These are phyloP conservation scores for Calonectria crousiana DNA, from an alignment of 2,329 filamentous ascomycete genomes.

Conservation along the genomic window DNA sequence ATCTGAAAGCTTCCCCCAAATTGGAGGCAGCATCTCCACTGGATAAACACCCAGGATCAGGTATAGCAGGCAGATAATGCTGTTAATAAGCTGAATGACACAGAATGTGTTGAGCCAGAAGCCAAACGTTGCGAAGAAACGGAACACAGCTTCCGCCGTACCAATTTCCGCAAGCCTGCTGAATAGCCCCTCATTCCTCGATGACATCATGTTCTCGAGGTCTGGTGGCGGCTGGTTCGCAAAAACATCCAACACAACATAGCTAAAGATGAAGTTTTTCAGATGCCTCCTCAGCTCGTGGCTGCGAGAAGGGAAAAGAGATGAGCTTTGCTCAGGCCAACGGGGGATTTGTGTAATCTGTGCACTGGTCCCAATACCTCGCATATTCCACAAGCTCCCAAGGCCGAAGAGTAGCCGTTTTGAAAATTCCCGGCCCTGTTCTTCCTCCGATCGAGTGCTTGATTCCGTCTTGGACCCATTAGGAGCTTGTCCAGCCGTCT, in stretches of 20 bases:
- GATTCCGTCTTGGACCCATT: too few relatives aligned
- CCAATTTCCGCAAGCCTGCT: constrained; percentile 14
- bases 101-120: constrained; percentile 39
- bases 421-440: neutral
- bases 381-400: constrained; percentile 33
- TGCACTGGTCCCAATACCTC: constrained; percentile 26
- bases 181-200: constrained; percentile 21
- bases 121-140: constrained; percentile 26
- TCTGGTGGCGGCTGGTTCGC: constrained; percentile 27
- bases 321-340: constrained; percentile 5
- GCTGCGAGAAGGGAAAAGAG: constrained; percentile 17
- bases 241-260: constrained; percentile 32
- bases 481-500: neutral
- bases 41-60: constrained; percentile 20
- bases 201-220: constrained; percentile 27
- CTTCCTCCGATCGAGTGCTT: neutral
- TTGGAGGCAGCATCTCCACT: constrained; percentile 31
- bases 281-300: constrained; percentile 24
- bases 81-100: constrained; percentile 36
- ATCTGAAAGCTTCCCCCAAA: constrained; percentile 31
- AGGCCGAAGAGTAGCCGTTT: constrained; percentile 19
- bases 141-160: constrained; percentile 25
- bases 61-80: constrained; percentile 19
- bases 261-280: constrained; percentile 20
- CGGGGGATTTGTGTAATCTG: constrained; percentile 20